Evolutionary conservation across 2,329 filamentous ascomycete species (phyloP).

Genomic region (Aspergillus sp.): DNA sequence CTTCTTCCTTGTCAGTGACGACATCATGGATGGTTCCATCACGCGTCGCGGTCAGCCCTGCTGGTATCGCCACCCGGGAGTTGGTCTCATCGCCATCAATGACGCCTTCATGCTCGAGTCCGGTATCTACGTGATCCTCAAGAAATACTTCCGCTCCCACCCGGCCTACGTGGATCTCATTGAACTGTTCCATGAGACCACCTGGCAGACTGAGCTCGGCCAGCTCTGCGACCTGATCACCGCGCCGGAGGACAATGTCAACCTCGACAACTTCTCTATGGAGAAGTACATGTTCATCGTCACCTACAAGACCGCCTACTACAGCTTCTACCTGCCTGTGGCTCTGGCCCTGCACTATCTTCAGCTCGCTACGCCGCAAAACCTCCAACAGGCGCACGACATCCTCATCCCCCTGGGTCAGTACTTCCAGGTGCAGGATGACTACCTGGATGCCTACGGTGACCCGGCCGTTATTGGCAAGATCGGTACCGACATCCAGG

Average conservation of each 20-base stretch:
- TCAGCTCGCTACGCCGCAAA: slow-evolving; percentile 78
- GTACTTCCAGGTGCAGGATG: slow-evolving; percentile 99
- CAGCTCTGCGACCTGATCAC: slow-evolving; percentile 94
- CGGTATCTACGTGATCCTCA: slow-evolving; percentile 84
- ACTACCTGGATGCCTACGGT: slow-evolving; percentile 98
- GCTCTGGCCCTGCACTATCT: slow-evolving; percentile 84
- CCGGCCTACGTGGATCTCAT: slow-evolving; percentile 85
- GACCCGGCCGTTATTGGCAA: slow-evolving; percentile 92
- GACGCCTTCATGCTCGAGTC: slow-evolving; percentile 95
- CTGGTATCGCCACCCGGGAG: slow-evolving; percentile 88
- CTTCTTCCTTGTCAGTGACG: slow-evolving; percentile 97
- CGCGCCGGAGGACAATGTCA: slow-evolving; percentile 87
- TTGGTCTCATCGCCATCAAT: slow-evolving; percentile 97
- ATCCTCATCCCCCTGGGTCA: slow-evolving; percentile 96
- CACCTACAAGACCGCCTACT: slow-evolving; percentile 99
- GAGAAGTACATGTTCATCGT: slow-evolving; percentile 96
- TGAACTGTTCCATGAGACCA: slow-evolving; percentile 94
- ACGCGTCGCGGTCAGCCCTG: slow-evolving; percentile 92
- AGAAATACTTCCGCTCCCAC: slow-evolving; percentile 88
- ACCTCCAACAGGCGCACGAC: slow-evolving; percentile 82
- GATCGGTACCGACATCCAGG: slow-evolving; percentile 97
- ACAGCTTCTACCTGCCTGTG: slow-evolving; percentile 97
- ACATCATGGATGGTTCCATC: slow-evolving; percentile 97
- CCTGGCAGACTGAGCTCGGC: slow-evolving; percentile 91
- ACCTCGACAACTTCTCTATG: slow-evolving; percentile 92